Conservation (phyloP, 192 early-diverging fungal species). For the Lunasporangiospora selenospora region DNA sequence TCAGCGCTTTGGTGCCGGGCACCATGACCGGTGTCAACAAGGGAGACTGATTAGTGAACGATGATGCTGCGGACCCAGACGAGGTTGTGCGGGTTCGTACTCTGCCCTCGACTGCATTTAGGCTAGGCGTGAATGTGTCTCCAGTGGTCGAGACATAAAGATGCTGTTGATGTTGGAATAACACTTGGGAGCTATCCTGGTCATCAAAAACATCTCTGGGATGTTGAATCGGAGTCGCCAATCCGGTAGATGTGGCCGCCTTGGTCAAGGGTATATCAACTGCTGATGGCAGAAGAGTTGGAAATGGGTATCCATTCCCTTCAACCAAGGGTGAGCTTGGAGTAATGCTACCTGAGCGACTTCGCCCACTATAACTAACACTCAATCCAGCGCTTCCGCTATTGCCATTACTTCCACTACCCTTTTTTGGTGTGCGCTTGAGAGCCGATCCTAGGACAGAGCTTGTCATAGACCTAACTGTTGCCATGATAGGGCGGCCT, state of each 20-base stretch:
- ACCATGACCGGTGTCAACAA: too few relatives aligned
- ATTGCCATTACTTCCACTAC: neutral
- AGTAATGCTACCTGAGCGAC: conserved; percentile 4
- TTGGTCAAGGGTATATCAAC: neutral
- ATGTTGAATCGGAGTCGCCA: neutral
- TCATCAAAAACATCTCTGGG: neutral
- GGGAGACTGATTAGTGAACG: too few relatives aligned
- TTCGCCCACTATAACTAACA: neutral
- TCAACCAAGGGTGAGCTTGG: conserved; percentile 3
- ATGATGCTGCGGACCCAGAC: too few relatives aligned
- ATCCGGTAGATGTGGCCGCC: neutral
- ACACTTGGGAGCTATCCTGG: neutral
- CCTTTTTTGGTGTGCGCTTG: conserved; percentile 1
- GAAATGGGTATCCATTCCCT: conserved; percentile 13
- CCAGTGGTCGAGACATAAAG: too few relatives aligned
- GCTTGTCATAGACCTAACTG: conserved; percentile 3
- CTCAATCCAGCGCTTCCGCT: neutral
- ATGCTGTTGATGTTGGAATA: conserved; percentile 1
- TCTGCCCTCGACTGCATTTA: too few relatives aligned
- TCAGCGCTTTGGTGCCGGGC: too few relatives aligned
- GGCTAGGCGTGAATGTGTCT: too few relatives aligned
- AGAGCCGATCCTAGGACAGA: conserved; percentile 4
- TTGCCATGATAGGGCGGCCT: too few relatives aligned
- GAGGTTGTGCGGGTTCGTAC: neutral
- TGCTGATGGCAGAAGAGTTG: neutral